Evolutionary conservation across 2,329 filamentous ascomycete species (phyloP).

Genomic region (Pseudogymnoascus sp.): DNA sequence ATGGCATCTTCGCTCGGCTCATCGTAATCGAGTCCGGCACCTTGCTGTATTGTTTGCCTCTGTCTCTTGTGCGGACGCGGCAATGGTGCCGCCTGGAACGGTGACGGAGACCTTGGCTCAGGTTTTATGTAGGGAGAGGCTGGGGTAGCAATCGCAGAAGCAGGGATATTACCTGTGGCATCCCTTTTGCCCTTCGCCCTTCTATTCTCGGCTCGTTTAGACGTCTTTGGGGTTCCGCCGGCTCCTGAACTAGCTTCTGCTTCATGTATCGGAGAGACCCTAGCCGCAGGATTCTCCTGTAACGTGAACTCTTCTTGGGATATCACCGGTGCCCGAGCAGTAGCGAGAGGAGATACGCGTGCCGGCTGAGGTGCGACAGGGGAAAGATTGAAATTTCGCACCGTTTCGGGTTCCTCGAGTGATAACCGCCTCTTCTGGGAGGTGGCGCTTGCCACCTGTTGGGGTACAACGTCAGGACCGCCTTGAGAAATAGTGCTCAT

Average conservation of each 20-base stretch:
- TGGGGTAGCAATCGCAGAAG: constrained; percentile 32
- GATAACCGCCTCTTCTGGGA: background rate
- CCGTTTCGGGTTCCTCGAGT: constrained; percentile 23
- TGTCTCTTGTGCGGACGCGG: constrained; percentile 50
- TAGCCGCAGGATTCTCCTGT: constrained; percentile 37
- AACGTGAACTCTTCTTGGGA: constrained; percentile 21
- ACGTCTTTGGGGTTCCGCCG: constrained; percentile 52
- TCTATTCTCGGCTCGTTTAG: constrained; percentile 43
- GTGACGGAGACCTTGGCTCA: constrained; percentile 58
- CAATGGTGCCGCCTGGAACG: constrained; percentile 45
- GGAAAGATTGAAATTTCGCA: constrained; percentile 58
- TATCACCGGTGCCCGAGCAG: constrained; percentile 32
- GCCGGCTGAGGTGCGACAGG: constrained; percentile 69
- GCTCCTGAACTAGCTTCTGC: constrained; percentile 44
- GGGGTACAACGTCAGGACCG: background rate
- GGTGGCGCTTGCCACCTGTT: background rate
- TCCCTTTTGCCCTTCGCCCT: constrained; percentile 45
- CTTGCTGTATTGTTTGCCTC: constrained; percentile 39
- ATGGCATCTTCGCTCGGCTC: constrained; percentile 40
- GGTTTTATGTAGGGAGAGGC: constrained; percentile 52
- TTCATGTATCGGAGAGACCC: constrained; percentile 50
- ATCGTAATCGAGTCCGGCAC: constrained; percentile 35
- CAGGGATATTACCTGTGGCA: constrained; percentile 11
- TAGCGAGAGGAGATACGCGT: constrained; percentile 54
- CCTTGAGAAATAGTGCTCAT: background rate